Conservation (phyloP, 768 basidiomycete species). For the Fistulinella prunicolor region DNA sequence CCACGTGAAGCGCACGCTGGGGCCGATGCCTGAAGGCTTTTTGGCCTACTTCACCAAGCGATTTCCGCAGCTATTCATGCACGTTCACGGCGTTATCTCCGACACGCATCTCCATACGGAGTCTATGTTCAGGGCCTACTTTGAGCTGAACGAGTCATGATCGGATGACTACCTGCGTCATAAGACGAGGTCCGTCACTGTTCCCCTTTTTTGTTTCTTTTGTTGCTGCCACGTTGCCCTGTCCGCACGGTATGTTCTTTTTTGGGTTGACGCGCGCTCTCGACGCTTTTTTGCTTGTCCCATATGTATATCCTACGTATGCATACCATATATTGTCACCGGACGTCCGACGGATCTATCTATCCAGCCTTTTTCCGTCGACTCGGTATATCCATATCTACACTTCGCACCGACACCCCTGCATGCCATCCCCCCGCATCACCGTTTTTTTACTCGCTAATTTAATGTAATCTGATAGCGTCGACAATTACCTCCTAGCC, state of each 20-base stretch:
- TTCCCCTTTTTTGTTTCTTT: background rate
- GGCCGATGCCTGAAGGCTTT: slow-evolving; percentile 90
- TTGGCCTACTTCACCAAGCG: slow-evolving; percentile 89
- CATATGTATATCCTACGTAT: slow-evolving; percentile 11
- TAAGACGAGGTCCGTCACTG: background rate
- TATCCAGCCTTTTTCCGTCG: background rate
- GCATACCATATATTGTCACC: slow-evolving; percentile 8
- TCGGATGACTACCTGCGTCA: too few relatives aligned
- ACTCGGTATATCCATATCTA: slow-evolving; percentile 2
- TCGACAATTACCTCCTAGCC: background rate
- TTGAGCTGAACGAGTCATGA: slow-evolving; percentile 59
- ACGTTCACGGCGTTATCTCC: slow-evolving; percentile 83
- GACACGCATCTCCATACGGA: slow-evolving; percentile 72
- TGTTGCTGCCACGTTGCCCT: background rate
- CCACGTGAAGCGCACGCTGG: slow-evolving; percentile 82
- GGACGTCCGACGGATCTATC: slow-evolving; percentile 3
- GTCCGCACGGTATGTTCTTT: background rate
- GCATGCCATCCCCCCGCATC: background rate
- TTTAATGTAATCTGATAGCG: slow-evolving; percentile 20
- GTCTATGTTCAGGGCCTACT: slow-evolving; percentile 89
- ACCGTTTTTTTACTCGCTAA: slow-evolving; percentile 11
- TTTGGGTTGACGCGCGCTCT: background rate
- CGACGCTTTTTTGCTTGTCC: too few relatives aligned
- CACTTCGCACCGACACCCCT: background rate
- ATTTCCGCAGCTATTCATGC: slow-evolving; percentile 89